Conservation (phyloP, 208 protist species). For the Zelonia costaricensis region DNA sequence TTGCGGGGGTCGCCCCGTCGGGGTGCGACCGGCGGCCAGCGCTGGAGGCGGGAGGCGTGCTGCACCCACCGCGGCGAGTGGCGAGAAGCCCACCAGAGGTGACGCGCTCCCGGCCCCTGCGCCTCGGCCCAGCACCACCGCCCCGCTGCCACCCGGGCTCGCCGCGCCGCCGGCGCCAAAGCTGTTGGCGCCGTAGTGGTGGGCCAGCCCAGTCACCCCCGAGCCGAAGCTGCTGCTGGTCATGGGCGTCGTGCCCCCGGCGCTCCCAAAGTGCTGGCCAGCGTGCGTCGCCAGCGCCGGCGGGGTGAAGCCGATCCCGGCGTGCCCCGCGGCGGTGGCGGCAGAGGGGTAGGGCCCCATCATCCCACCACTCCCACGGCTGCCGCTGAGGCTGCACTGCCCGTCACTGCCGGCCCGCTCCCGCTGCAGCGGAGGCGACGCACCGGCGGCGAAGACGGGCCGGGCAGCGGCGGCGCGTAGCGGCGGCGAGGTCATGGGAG, state of each 20-base stretch:
- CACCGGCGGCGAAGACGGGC: background rate
- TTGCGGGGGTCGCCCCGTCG: no score
- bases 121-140: no score
- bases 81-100: no score
- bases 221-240: constrained; percentile 6
- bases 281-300: no score
- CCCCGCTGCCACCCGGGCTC: background rate
- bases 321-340: background rate
- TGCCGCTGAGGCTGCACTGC: constrained; percentile 1
- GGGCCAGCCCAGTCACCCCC: background rate
- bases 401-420: background rate
- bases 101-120: no score
- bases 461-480: no score
- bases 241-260: background rate
- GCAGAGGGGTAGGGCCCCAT: no score
- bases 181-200: background rate
- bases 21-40: no score
- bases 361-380: no score
- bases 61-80: no score
- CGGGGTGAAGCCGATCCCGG: background rate
- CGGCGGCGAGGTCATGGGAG: background rate
- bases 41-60: no score
- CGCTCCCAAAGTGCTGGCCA: background rate
- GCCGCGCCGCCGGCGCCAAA: background rate
- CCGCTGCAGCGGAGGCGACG: no score